Conservation (phyloP, 257 asterid genomes). For the Parsonsia alboflavescens region DNA sequence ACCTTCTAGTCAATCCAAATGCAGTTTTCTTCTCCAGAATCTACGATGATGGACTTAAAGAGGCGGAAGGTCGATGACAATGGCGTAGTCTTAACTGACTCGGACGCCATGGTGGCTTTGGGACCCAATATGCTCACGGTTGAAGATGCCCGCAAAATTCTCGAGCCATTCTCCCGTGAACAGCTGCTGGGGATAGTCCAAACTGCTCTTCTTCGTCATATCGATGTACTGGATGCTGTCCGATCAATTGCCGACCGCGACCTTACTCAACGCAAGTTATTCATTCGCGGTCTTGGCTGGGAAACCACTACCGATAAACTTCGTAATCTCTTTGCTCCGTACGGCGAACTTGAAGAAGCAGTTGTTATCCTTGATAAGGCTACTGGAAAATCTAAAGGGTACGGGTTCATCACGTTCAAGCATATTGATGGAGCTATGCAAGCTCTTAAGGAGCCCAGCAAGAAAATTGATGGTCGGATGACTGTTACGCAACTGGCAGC, state of each 20-base stretch:
- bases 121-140: slow-evolving; percentile 35
- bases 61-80: slow-evolving; percentile 65
- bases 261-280: slow-evolving; percentile 65
- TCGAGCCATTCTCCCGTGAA: slow-evolving; percentile 60
- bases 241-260: slow-evolving; percentile 60
- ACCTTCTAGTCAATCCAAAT: not conserved
- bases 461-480: slow-evolving; percentile 76
- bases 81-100: slow-evolving; percentile 36
- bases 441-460: slow-evolving; percentile 81
- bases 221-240: slow-evolving; percentile 64
- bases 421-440: slow-evolving; percentile 69
- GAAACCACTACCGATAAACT: slow-evolving; percentile 81
- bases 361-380: slow-evolving; percentile 67
- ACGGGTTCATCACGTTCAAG: slow-evolving; percentile 68
- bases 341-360: slow-evolving; percentile 78
- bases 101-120: slow-evolving; percentile 17
- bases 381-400: slow-evolving; percentile 76
- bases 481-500: slow-evolving; percentile 82
- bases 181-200: slow-evolving; percentile 63
- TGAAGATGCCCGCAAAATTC: slow-evolving; percentile 61
- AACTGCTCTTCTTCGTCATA: slow-evolving; percentile 52
- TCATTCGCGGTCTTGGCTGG: slow-evolving; percentile 88
- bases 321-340: slow-evolving; percentile 47
- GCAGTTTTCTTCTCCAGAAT: not conserved
- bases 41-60: slow-evolving; percentile 49